Evolutionary conservation across 2,329 filamentous ascomycete genomes (phyloP), one percentile per base, ranked within the genome.

Genomic region (Monilinia aucupariae): DNA sequence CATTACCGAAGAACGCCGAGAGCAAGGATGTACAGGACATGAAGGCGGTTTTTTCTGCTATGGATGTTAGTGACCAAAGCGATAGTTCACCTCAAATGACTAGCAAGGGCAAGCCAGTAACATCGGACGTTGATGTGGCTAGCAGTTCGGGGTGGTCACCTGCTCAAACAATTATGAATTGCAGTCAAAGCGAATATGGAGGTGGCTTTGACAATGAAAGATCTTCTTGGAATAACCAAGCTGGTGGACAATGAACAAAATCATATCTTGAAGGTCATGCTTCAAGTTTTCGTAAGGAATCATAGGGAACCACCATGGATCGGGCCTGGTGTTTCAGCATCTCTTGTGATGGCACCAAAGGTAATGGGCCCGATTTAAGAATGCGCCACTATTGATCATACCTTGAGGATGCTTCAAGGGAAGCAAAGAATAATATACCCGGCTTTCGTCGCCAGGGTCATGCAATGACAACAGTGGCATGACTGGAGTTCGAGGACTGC

Each of bases 1-100:
- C 82, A 9, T 84, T 79, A 25, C 83, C 82, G 0, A 78, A 80
- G n/a, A 80, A 81, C 22, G 76, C 80, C 2, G 81, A 84, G 64
- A 78, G 80, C 8, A 85, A 90, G 71, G 88, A 87, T 68, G 75
- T 94, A 25, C 84, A 86, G 52, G 88, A 93, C 70, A 86, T 94
- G 75, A 87, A 86, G 67, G 85, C 88, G 41, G 81, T 96, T 30
- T 92, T 92, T 69, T 81, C 82, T 53, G 85, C 81, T 61, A 77
- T 88, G 74, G 79, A 83, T 60, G 72, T 91, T 10, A 76, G 78
- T 62, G 78, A 78, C 54, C 68, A 64, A 51, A 66, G 61, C 45
- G 51, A 68, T n/a, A 66, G 48, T 37, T 30, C 59, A 17, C 62
- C 64, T 12, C 61, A 43, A 39, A 27, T 45, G 30, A 25, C 52